Percentiles rank a stretch among this genome's conserved stretches.
These are phyloP conservation scores for Fusarium pilosicola DNA, from an alignment of 2,329 filamentous ascomycete genomes.

Conservation along the genomic window DNA sequence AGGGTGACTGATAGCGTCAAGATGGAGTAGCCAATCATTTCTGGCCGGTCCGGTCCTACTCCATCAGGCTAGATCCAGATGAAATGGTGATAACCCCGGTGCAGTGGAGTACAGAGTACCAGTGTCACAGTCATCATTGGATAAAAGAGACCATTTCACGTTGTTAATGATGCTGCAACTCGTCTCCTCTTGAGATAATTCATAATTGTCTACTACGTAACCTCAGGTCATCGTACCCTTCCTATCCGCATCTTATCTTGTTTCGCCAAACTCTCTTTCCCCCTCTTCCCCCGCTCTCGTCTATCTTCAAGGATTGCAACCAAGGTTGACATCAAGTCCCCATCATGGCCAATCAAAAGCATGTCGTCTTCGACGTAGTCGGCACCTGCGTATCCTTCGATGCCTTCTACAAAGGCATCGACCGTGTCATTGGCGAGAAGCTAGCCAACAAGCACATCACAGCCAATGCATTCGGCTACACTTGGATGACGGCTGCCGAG, in stretches of 20 bases:
- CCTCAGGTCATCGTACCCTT: neutral
- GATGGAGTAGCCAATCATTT: neutral
- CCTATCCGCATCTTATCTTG: neutral
- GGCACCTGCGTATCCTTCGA: neutral
- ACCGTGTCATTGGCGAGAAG: neutral
- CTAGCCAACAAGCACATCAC: neutral
- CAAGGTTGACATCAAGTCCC: neutral
- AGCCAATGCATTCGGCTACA: slow-evolving; percentile 5
- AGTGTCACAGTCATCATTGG: neutral
- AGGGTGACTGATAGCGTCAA: neutral
- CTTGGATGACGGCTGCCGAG: slow-evolving; percentile 7
- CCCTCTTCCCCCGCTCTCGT: neutral
- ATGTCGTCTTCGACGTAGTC: slow-evolving; percentile 3
- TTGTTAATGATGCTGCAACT: neutral
- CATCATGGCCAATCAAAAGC: slow-evolving; percentile 3
- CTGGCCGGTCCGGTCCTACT: neutral
- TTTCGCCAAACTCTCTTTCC: neutral
- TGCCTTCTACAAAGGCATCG: neutral
- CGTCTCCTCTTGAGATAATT: neutral
- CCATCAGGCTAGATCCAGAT: neutral
- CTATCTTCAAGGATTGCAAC: neutral
- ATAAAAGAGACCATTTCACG: neutral
- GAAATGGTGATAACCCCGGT: neutral
- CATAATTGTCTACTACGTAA: neutral
- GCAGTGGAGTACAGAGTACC: neutral